phyloP scores from a whole-genome alignment of 306 rosid genomes.

The Quercus dentata region DNA sequence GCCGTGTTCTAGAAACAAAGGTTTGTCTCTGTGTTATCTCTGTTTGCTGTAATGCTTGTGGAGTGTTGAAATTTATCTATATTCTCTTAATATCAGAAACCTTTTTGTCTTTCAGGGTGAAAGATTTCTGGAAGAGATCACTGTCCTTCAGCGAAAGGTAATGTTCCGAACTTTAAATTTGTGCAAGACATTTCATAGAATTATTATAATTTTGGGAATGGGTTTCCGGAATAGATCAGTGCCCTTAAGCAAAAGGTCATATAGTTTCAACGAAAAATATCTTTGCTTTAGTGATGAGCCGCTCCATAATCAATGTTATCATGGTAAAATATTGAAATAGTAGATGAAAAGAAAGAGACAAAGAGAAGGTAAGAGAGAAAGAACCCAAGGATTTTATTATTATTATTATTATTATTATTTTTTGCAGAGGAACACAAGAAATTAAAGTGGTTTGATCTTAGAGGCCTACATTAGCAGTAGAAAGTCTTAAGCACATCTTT shows the following conservation, averaged over 20 bases:
- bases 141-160: slow-evolving; percentile 29
- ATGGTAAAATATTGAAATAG: too few species aligned
- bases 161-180: too few species aligned
- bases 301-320: too few species aligned
- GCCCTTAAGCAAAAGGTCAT: background rate
- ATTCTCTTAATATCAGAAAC: background rate
- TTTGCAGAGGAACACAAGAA: too few species aligned
- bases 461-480: too few species aligned
- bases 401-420: too few species aligned
- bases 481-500: too few species aligned
- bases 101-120: slow-evolving; percentile 21
- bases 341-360: too few species aligned
- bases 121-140: slow-evolving; percentile 10
- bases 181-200: background rate
- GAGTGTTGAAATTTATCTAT: background rate
- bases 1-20: slow-evolving; percentile 21
- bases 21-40: background rate
- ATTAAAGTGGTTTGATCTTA: too few species aligned
- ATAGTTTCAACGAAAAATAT: background rate
- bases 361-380: too few species aligned
- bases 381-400: too few species aligned
- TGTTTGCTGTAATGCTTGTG: background rate
- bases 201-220: background rate
- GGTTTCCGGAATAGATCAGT: too few species aligned
- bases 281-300: background rate